Evolutionary conservation across 2,329 filamentous ascomycete genomes (phyloP).

Genomic region (Aspergillus sp.): DNA sequence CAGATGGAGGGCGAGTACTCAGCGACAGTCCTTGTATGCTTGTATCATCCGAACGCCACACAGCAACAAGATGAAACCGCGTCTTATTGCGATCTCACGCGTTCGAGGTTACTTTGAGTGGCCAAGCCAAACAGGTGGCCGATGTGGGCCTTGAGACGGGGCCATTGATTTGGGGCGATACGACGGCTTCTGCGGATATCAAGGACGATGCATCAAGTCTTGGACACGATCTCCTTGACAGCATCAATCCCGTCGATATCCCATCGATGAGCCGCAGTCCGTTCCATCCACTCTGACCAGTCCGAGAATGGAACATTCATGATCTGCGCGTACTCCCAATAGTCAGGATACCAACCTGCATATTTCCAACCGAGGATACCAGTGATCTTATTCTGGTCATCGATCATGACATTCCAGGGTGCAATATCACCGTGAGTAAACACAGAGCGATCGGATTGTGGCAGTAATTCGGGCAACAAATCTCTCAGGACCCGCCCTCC

Average conservation of each 20-base stretch:
- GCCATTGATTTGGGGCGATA: too few relatives aligned
- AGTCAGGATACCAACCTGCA: slow-evolving; percentile 36
- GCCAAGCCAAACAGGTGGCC: too few relatives aligned
- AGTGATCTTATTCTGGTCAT: slow-evolving; percentile 15
- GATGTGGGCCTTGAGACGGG: too few relatives aligned
- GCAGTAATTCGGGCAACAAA: slow-evolving; percentile 18
- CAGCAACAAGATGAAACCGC: too few relatives aligned
- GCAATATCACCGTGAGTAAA: slow-evolving; percentile 31
- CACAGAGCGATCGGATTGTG: slow-evolving; percentile 15
- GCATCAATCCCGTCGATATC: slow-evolving; percentile 21
- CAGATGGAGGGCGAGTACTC: too few relatives aligned
- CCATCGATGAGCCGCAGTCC: slow-evolving; percentile 21
- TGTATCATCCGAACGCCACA: too few relatives aligned
- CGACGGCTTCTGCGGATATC: too few relatives aligned
- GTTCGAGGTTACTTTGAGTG: too few relatives aligned
- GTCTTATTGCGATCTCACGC: too few relatives aligned
- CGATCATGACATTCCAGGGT: slow-evolving; percentile 27
- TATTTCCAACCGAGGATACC: slow-evolving; percentile 38
- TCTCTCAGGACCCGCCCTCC: slow-evolving; percentile 14
- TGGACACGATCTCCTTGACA: slow-evolving; percentile 28
- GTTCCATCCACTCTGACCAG: slow-evolving; percentile 23
- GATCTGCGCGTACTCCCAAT: slow-evolving; percentile 37
- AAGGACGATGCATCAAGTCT: background rate
- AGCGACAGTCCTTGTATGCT: too few relatives aligned
- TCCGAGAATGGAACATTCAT: slow-evolving; percentile 19